phyloP scores from a whole-genome alignment of 78 protist species.

The Isochrysis galbana region DNA sequence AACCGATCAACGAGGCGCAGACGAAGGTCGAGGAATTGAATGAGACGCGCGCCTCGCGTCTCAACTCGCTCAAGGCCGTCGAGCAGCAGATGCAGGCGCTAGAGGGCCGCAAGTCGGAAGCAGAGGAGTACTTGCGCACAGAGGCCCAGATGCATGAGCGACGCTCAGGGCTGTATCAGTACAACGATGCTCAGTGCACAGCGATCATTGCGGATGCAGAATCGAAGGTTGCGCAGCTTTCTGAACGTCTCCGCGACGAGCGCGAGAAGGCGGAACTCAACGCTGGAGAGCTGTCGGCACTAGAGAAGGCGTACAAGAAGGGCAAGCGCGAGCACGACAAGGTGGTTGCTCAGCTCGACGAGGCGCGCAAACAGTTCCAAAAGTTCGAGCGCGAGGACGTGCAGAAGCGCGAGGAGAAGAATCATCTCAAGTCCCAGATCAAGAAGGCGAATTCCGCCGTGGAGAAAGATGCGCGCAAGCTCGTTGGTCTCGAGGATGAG shows the following conservation, averaged over 20 bases:
- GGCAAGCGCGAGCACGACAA: neutral
- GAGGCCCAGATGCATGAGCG: slow-evolving; percentile 55
- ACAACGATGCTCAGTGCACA: neutral
- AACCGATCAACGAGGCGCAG: slow-evolving; percentile 66
- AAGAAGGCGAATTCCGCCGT: neutral
- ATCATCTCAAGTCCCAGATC: slow-evolving; percentile 5
- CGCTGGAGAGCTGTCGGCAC: neutral
- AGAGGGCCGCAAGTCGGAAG: slow-evolving; percentile 85
- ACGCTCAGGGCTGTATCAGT: neutral
- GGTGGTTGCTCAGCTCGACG: neutral
- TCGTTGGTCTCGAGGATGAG: neutral
- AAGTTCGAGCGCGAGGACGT: slow-evolving; percentile 53
- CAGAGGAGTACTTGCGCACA: slow-evolving; percentile 72
- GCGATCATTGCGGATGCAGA: neutral
- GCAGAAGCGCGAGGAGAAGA: slow-evolving; percentile 28
- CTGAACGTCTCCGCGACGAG: neutral
- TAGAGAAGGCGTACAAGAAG: slow-evolving; percentile 41
- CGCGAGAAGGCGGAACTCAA: neutral
- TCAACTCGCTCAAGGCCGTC: slow-evolving; percentile 64
- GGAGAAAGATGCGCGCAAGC: slow-evolving; percentile 52
- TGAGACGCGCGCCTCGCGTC: slow-evolving; percentile 68
- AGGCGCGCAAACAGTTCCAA: slow-evolving; percentile 37
- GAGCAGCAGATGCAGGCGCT: slow-evolving; percentile 59
- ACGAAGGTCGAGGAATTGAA: slow-evolving; percentile 67
- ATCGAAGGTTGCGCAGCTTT: slow-evolving; percentile 22